These are phyloP conservation scores for Pythium coloratum DNA, from an alignment of 352 stramenopile genomes.

Conservation along the genomic window DNA sequence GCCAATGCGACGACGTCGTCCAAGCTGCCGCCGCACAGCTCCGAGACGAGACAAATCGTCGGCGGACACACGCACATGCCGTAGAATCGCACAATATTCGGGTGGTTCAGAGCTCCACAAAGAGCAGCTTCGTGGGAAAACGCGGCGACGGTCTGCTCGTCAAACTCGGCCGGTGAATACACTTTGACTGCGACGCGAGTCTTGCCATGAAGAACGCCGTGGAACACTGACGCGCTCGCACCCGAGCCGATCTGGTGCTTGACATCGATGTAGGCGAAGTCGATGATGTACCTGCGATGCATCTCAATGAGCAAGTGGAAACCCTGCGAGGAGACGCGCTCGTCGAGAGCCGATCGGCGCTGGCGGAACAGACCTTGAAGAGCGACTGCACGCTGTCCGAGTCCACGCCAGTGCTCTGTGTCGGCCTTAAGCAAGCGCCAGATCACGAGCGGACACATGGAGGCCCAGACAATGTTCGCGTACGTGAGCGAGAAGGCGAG, in stretches of 20 bases:
- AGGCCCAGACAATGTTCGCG: slow-evolving; percentile 45
- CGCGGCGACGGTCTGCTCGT: slow-evolving; percentile 56
- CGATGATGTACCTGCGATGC: slow-evolving; percentile 66
- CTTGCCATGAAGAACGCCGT: slow-evolving; percentile 50
- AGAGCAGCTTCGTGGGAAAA: slow-evolving; percentile 78
- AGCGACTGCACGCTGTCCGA: slow-evolving; percentile 49
- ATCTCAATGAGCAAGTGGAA: slow-evolving; percentile 67
- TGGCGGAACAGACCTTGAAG: slow-evolving; percentile 46
- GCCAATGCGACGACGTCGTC: slow-evolving; percentile 49
- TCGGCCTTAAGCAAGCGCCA: slow-evolving; percentile 73
- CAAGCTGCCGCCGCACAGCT: slow-evolving; percentile 65
- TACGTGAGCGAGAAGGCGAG: slow-evolving; percentile 37
- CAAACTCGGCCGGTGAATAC: slow-evolving; percentile 55
- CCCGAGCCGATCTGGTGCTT: slow-evolving; percentile 42
- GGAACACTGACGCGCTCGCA: slow-evolving; percentile 58
- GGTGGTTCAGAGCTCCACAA: slow-evolving; percentile 59
- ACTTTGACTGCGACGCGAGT: slow-evolving; percentile 69
- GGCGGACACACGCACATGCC: slow-evolving; percentile 75
- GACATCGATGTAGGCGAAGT: slow-evolving; percentile 67
- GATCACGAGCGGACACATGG: slow-evolving; percentile 59
- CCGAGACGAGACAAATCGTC: slow-evolving; percentile 67
- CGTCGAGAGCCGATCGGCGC: slow-evolving; percentile 3
- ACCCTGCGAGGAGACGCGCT: slow-evolving; percentile 33
- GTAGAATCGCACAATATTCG: slow-evolving; percentile 79
- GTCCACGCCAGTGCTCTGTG: slow-evolving; percentile 69